Conservation (phyloP, 23 red algal species). For the Gracilariopsis chorda region DNA sequence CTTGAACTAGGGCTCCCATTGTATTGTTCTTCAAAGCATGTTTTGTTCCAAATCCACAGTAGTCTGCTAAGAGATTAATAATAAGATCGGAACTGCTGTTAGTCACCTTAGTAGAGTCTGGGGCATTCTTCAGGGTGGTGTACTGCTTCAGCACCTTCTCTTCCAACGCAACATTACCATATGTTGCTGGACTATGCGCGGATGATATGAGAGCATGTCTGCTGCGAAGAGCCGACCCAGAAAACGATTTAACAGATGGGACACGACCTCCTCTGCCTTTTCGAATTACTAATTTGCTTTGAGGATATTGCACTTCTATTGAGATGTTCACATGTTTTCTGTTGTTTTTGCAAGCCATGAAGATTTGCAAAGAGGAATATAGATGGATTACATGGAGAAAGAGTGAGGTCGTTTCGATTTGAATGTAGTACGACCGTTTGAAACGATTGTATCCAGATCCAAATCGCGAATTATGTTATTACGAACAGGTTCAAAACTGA, state of each 20-base stretch:
- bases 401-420: too few relatives aligned
- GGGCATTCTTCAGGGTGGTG: background rate
- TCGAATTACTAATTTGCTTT: background rate
- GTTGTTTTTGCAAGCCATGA: too few relatives aligned
- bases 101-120: background rate
- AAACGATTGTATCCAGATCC: too few relatives aligned
- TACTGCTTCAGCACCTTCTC: background rate
- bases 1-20: background rate
- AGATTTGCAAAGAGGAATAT: too few relatives aligned
- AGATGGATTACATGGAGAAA: too few relatives aligned
- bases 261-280: background rate
- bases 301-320: too few relatives aligned
- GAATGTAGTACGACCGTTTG: too few relatives aligned
- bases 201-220: background rate
- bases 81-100: background rate
- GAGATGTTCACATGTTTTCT: too few relatives aligned
- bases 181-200: background rate
- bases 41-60: constrained; percentile 10
- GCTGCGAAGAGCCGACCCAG: background rate
- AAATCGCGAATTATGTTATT: too few relatives aligned
- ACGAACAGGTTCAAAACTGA: too few relatives aligned
- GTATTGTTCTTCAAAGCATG: background rate
- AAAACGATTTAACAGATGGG: background rate
- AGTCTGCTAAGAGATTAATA: constrained; percentile 23
- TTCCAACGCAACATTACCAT: background rate